Evolutionary conservation across 2,329 filamentous ascomycete genomes (phyloP).

Genomic region (Colletotrichum sp.): DNA sequence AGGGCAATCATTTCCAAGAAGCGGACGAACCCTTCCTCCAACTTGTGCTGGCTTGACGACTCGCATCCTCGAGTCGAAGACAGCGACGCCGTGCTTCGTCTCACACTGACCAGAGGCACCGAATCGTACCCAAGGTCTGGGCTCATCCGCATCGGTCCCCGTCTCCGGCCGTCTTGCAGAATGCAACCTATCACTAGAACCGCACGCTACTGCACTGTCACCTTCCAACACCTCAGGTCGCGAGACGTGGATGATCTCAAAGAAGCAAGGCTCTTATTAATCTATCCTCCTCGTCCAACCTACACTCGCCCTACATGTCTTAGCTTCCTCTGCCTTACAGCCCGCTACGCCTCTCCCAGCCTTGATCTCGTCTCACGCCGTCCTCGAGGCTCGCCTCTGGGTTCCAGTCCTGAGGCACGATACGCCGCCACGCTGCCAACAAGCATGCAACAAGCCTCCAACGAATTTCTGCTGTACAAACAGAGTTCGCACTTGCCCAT

Average conservation of each 20-base stretch:
- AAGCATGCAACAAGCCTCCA: background rate
- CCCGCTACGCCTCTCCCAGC: background rate
- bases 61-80: background rate
- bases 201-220: conserved; percentile 6
- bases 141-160: background rate
- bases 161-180: background rate
- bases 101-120: background rate
- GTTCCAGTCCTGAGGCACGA: background rate
- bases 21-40: background rate
- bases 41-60: background rate
- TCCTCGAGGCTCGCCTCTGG: background rate
- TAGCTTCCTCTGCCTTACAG: background rate
- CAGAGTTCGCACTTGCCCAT: background rate
- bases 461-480: background rate
- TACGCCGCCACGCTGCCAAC: background rate
- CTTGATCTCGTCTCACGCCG: background rate
- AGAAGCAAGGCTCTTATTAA: background rate
- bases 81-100: background rate
- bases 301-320: background rate
- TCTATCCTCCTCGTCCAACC: background rate
- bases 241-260: background rate
- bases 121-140: background rate
- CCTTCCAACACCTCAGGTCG: background rate
- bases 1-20: background rate
- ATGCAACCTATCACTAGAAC: conserved; percentile 5